Evolutionary conservation across 1,139 yeast species (phyloP).

Genomic region (Protomyces arabidopsidicola): DNA sequence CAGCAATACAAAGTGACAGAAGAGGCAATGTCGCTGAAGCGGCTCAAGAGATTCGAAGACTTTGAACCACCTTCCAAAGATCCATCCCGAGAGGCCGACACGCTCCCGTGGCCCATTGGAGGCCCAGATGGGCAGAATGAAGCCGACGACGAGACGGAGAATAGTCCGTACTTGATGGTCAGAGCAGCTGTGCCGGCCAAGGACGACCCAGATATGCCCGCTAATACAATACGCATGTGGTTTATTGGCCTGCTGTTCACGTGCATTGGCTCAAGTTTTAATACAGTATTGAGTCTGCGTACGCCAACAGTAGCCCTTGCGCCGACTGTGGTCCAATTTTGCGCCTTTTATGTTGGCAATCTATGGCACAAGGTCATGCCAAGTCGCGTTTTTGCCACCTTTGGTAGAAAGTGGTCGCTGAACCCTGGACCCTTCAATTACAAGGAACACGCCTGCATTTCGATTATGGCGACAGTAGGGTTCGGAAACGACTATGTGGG

Average conservation of each 20-base stretch:
- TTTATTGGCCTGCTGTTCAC: slow-evolving; percentile 45
- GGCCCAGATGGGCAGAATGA: not conserved
- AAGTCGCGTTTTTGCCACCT: slow-evolving; percentile 46
- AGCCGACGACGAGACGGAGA: slow-evolving; percentile 2
- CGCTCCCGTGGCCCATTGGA: too few relatives aligned
- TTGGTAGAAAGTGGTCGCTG: slow-evolving; percentile 44
- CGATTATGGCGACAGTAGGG: slow-evolving; percentile 57
- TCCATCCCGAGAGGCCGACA: too few relatives aligned
- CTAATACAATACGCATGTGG: slow-evolving; percentile 45
- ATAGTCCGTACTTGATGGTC: slow-evolving; percentile 65
- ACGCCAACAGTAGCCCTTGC: slow-evolving; percentile 53
- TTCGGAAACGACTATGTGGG: slow-evolving; percentile 58
- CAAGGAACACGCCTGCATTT: slow-evolving; percentile 63
- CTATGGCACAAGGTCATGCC: slow-evolving; percentile 47
- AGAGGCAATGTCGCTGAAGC: too few relatives aligned
- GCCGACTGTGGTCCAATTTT: slow-evolving; percentile 53
- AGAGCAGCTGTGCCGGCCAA: slow-evolving; percentile 63
- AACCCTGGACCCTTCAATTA: slow-evolving; percentile 62
- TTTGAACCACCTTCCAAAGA: too few relatives aligned
- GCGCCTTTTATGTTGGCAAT: slow-evolving; percentile 44
- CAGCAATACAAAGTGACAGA: too few relatives aligned
- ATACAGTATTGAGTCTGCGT: slow-evolving; percentile 57
- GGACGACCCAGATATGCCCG: slow-evolving; percentile 55
- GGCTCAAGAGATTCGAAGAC: too few relatives aligned
- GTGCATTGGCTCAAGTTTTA: slow-evolving; percentile 52